Evolutionary conservation across 2,329 filamentous ascomycete species (phyloP), one percentile per base, ranked within the genome.

Genomic region (Colletotrichum ledebouriae): DNA sequence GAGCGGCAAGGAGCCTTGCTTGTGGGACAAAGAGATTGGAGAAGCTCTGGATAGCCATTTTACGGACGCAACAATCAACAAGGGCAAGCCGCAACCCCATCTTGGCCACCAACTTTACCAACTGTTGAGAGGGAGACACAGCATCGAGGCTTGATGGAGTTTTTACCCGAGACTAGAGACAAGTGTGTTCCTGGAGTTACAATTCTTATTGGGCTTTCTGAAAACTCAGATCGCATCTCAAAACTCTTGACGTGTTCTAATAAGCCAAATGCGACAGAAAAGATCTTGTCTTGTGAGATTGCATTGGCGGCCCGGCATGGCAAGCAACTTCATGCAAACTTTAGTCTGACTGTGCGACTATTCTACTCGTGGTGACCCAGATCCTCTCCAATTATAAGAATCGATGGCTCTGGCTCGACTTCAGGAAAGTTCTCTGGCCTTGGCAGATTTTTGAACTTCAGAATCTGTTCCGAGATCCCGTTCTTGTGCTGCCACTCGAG

Each of bases 381-480:
- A 12, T 69, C 66, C 2, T 69, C 22, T 0, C 66, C 62, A 6
- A 69, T 67, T 9, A 67, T 6, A 1, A 69, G 13, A 2, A 69
- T 33, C 1, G 66, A 69, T 0, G 66, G 66, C 11, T 69, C 66
- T 1, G 66, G 61, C 25, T 69, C 66, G 2, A 69, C 66, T 22
- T 69, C 66, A 0, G 63, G 55, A 4, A 52, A 65, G 4, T 37
- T 3, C 0, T 12, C 50, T 1, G 66, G 66, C 6, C 56, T 55
- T 1, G 66, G 63, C 4, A 69, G 55, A 2, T 69, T 69, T 11
- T 61, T 65, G 15, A 55, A 69, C 34, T 61, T 69, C 1, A 56
- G 2, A 15, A 69, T 69, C 25, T 65, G 55, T 25, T 69, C 57
- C 1, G 66, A 55, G 13, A 69, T 65, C 17, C 66, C 62, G 0